Percentiles rank a stretch among this genome's conserved stretches.
phyloP scores from a whole-genome alignment of 1,284 basidiomycete species.

The Boletus sp. region DNA sequence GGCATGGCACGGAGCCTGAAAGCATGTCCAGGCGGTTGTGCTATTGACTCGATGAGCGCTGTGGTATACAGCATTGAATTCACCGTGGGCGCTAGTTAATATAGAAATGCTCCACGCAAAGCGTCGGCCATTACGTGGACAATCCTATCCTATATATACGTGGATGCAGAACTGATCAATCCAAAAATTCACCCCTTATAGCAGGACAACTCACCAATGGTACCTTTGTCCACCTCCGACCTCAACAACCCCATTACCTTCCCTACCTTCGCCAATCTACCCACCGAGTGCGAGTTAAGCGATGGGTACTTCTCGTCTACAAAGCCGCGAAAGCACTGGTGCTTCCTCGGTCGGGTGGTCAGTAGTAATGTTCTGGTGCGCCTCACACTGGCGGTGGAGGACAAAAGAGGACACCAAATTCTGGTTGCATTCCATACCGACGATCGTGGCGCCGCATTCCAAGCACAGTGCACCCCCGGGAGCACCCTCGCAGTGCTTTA shows the following conservation, averaged over 20 bases:
- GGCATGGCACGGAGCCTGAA: constrained; percentile 8
- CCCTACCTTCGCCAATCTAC: constrained; percentile 24
- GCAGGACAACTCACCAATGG: constrained; percentile 17
- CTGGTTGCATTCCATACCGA: constrained; percentile 32
- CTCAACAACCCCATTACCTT: constrained; percentile 28
- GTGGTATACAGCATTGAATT: too few species aligned
- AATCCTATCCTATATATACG: constrained; percentile 18
- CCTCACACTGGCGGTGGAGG: constrained; percentile 28
- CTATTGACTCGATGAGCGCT: constrained; percentile 3
- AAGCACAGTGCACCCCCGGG: constrained; percentile 23
- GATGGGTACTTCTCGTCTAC: constrained; percentile 21
- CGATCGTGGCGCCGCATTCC: constrained; percentile 29
- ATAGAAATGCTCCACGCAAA: constrained; percentile 3
- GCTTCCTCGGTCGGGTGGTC: constrained; percentile 29
- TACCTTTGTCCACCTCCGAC: constrained; percentile 22
- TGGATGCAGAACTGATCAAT: neutral
- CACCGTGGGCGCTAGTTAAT: constrained; percentile 4
- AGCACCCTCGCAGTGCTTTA: constrained; percentile 33
- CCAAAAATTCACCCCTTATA: neutral
- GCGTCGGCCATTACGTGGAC: constrained; percentile 4
- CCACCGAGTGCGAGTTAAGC: constrained; percentile 21
- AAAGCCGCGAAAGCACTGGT: constrained; percentile 30
- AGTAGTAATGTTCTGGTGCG: constrained; percentile 24
- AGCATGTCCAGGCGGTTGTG: neutral
- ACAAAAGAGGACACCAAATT: constrained; percentile 25